Percentiles rank a stretch among this genome's conserved stretches.
Evolutionary conservation across 2,329 filamentous ascomycete genomes (phyloP).

Genomic region (Neofusicoccum ribis): DNA sequence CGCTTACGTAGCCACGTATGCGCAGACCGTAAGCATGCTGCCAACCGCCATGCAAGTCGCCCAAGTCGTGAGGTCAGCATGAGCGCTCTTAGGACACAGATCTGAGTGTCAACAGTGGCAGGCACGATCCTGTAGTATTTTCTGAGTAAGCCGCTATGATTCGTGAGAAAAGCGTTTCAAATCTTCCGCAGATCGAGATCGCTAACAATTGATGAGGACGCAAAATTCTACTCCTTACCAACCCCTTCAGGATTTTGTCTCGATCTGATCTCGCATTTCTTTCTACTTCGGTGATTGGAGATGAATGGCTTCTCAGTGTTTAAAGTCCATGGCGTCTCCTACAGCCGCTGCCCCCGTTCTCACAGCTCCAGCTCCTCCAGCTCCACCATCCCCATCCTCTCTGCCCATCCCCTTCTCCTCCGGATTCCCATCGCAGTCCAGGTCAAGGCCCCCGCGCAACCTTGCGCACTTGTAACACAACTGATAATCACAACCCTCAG

Average conservation of each 20-base stretch:
- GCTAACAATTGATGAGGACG: too few relatives aligned
- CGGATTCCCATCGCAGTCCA: neutral
- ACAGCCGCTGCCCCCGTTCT: neutral
- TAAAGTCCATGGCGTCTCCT: neutral
- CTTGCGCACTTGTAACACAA: neutral
- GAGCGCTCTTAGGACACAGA: too few relatives aligned
- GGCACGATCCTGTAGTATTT: too few relatives aligned
- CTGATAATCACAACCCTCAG: neutral
- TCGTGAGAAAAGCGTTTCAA: too few relatives aligned
- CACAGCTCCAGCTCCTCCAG: neutral
- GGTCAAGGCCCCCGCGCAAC: neutral
- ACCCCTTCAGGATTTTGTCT: too few relatives aligned
- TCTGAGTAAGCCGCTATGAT: too few relatives aligned
- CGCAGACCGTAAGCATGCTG: neutral
- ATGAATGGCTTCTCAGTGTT: neutral
- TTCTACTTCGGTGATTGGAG: too few relatives aligned
- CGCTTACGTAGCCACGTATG: slow-evolving; percentile 6
- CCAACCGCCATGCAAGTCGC: neutral
- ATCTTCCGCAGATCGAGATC: too few relatives aligned
- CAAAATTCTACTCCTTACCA: too few relatives aligned
- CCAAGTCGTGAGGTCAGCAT: neutral
- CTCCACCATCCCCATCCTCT: neutral
- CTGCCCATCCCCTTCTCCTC: neutral
- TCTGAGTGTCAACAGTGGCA: too few relatives aligned
- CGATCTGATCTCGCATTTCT: too few relatives aligned